These are phyloP conservation scores for Aethionema arabicum DNA, from an alignment of 345 rosid species.

Conservation along the genomic window DNA sequence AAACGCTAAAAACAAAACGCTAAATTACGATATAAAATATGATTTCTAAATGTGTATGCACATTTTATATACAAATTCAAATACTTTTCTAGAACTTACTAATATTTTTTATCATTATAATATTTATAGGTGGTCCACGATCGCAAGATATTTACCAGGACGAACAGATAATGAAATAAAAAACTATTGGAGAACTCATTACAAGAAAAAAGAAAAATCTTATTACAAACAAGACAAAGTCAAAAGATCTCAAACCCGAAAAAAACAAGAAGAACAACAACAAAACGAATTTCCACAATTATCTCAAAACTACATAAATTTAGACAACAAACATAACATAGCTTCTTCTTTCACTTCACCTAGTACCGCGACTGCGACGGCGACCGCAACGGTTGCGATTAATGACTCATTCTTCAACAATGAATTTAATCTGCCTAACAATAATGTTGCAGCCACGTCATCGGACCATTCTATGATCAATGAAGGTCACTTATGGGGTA, in stretches of 20 bases:
- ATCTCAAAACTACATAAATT: constrained; percentile 19
- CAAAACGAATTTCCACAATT: constrained; percentile 17
- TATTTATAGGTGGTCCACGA: constrained; percentile 75
- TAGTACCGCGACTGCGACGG: no score
- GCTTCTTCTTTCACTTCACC: constrained; percentile 27
- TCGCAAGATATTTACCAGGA: constrained; percentile 87
- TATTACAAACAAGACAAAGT: constrained; percentile 36
- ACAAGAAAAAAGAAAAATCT: constrained; percentile 55
- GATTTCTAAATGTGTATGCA: neutral
- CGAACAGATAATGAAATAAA: constrained; percentile 95
- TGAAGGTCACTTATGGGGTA: constrained; percentile 52
- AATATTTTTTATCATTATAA: neutral
- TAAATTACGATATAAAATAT: neutral
- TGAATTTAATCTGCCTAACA: constrained; percentile 39
- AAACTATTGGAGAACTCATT: constrained; percentile 93
- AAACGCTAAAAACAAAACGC: neutral
- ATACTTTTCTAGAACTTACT: neutral
- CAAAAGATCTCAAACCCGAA: constrained; percentile 23
- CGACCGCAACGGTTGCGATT: neutral
- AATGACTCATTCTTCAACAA: neutral
- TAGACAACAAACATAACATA: constrained; percentile 11
- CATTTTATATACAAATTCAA: constrained; percentile 2
- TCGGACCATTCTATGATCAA: constrained; percentile 29
- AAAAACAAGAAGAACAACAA: constrained; percentile 34
- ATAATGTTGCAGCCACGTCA: constrained; percentile 34